Evolutionary conservation across 2,329 filamentous ascomycete genomes (phyloP).

Genomic region (Phyllosticta paracitricarpa): DNA sequence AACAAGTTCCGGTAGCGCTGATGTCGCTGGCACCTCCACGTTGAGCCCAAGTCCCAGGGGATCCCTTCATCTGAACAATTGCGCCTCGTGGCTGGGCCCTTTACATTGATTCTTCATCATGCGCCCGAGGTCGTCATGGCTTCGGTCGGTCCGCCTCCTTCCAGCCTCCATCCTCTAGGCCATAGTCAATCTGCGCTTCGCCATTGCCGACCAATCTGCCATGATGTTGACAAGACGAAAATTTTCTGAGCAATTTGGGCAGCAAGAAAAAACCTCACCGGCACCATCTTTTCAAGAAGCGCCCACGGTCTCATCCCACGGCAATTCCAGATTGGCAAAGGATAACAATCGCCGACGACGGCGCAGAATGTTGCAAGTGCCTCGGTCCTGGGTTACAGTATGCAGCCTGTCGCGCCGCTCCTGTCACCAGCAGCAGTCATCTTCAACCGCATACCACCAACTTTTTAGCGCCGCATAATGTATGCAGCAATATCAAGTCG

Average conservation of each 20-base stretch:
- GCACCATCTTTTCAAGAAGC: neutral
- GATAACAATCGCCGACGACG: neutral
- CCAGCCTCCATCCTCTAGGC: neutral
- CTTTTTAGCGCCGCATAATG: neutral
- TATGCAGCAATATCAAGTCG: neutral
- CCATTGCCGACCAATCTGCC: neutral
- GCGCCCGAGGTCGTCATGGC: neutral
- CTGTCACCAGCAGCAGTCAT: neutral
- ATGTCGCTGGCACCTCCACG: neutral
- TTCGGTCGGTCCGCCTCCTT: neutral
- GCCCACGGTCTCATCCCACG: neutral
- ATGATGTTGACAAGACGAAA: neutral
- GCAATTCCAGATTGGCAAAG: neutral
- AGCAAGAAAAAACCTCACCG: neutral
- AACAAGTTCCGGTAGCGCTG: neutral
- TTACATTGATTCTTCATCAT: neutral
- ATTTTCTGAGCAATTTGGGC: neutral
- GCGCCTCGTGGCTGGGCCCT: neutral
- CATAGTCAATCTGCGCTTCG: neutral
- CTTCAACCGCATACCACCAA: neutral
- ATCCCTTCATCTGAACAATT: neutral
- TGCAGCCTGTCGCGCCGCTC: neutral
- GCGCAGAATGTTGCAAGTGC: neutral
- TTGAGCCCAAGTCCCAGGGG: too few species aligned
- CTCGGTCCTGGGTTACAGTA: neutral